Evolutionary conservation across 2,329 filamentous ascomycete genomes (phyloP).

Genomic region (Fusarium annulatum): DNA sequence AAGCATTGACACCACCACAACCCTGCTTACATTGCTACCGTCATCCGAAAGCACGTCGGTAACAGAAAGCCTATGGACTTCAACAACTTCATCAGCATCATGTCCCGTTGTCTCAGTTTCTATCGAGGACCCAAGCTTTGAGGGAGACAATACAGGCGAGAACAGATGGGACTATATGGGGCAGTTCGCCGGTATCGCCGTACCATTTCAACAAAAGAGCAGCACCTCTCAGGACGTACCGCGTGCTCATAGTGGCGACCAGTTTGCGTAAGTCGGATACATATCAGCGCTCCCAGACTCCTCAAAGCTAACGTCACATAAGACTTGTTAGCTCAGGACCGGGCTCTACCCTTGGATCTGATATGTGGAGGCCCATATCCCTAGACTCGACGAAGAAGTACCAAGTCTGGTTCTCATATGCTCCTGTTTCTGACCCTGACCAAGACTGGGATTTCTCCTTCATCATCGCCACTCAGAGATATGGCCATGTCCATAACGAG

Average conservation of each 20-base stretch:
- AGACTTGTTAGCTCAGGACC: not conserved
- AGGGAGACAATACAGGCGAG: not conserved
- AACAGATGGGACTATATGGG: not conserved
- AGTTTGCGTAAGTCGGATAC: not conserved
- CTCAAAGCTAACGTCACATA: not conserved
- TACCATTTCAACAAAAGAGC: not conserved
- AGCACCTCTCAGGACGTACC: not conserved
- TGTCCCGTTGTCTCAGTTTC: not conserved
- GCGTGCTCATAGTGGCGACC: not conserved
- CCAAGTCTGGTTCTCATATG: not conserved
- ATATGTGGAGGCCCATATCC: constrained; percentile 1
- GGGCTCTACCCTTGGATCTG: not conserved
- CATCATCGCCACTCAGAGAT: not conserved
- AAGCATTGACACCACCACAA: not conserved
- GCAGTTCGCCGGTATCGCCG: not conserved
- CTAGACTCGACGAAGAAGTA: constrained; percentile 5
- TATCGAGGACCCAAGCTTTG: not conserved
- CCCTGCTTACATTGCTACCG: not conserved
- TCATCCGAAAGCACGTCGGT: not conserved
- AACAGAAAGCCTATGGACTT: not conserved
- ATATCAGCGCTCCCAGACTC: not conserved
- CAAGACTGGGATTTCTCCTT: not conserved
- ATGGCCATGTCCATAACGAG: not conserved
- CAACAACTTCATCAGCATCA: not conserved
- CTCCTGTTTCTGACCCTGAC: not conserved